phyloP scores from a whole-genome alignment of 352 stramenopile genomes.

The Globisporangium spinosum region DNA sequence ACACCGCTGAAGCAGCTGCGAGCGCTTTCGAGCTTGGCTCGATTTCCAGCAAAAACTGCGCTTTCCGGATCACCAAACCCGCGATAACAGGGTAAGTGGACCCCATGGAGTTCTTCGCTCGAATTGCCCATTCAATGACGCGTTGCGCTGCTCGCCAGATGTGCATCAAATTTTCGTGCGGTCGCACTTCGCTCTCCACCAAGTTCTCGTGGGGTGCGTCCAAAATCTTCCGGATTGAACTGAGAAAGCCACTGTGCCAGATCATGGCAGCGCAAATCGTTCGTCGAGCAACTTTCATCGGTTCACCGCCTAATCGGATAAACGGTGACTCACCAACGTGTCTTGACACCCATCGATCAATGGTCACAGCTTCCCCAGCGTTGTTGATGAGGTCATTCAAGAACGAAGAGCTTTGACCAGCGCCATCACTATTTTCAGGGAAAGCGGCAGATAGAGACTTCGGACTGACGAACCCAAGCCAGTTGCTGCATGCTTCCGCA shows the following conservation, averaged over 20 bases:
- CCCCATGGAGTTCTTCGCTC: conserved; percentile 86
- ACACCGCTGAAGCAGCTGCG: conserved; percentile 63
- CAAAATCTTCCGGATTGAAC: conserved; percentile 52
- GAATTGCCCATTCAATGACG: conserved; percentile 88
- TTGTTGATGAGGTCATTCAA: conserved; percentile 72
- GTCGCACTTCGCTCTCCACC: conserved; percentile 64
- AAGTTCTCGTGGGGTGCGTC: conserved; percentile 34
- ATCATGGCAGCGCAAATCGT: conserved; percentile 87
- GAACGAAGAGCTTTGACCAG: conserved; percentile 32
- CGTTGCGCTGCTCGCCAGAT: conserved; percentile 87
- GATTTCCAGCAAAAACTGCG: conserved; percentile 80
- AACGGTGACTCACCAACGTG: conserved; percentile 85
- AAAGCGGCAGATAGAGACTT: conserved; percentile 42
- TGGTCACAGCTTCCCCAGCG: conserved; percentile 41
- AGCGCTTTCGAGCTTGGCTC: conserved; percentile 71
- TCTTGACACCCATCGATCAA: conserved; percentile 78
- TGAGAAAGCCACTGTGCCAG: conserved; percentile 81
- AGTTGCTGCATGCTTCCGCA: conserved; percentile 43
- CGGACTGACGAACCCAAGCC: conserved; percentile 58
- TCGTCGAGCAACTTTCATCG: conserved; percentile 85
- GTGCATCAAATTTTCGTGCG: conserved; percentile 87
- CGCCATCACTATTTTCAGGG: conserved; percentile 14
- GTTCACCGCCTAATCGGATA: conserved; percentile 66
- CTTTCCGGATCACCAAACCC: conserved; percentile 77
- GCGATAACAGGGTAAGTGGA: conserved; percentile 81